Percentiles rank a stretch among this genome's conserved stretches.
phyloP scores from a whole-genome alignment of 441 rosid genomes.

The Corymbia citriodora region DNA sequence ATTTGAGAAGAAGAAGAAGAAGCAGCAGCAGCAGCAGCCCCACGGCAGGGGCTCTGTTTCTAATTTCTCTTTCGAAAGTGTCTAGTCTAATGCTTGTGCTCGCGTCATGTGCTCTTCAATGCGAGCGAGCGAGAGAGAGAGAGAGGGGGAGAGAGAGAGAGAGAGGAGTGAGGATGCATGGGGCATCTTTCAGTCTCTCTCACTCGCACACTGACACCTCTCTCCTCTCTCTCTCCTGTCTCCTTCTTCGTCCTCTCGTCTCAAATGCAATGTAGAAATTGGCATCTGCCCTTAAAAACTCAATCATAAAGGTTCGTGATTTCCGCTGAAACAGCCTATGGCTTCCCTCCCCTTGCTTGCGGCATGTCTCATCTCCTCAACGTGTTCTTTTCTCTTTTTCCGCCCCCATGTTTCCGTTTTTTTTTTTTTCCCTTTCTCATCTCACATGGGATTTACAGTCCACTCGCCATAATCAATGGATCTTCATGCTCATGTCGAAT shows the following conservation, averaged over 20 bases:
- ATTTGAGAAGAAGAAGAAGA: not conserved
- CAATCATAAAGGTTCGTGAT: slow-evolving; percentile 7
- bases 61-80: not conserved
- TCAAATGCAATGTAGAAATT: slow-evolving; percentile 5
- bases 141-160: not conserved
- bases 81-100: not conserved
- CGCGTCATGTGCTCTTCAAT: not conserved
- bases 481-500: not conserved
- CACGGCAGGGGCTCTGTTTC: not conserved
- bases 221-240: slow-evolving; percentile 1
- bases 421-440: fast-evolving
- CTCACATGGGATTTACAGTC: not conserved
- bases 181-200: slow-evolving; percentile 22
- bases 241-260: slow-evolving; percentile 3
- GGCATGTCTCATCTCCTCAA: not conserved
- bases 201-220: slow-evolving; percentile 26
- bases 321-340: not conserved
- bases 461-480: not conserved
- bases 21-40: not conserved
- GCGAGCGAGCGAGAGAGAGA: not conserved
- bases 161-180: not conserved
- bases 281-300: not conserved
- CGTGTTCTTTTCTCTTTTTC: not conserved
- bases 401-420: not conserved
- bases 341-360: not conserved